Evolutionary conservation across 2,329 filamentous ascomycete species (phyloP), one percentile per base, ranked within the genome.

Genomic region (Penicillium sp.): DNA sequence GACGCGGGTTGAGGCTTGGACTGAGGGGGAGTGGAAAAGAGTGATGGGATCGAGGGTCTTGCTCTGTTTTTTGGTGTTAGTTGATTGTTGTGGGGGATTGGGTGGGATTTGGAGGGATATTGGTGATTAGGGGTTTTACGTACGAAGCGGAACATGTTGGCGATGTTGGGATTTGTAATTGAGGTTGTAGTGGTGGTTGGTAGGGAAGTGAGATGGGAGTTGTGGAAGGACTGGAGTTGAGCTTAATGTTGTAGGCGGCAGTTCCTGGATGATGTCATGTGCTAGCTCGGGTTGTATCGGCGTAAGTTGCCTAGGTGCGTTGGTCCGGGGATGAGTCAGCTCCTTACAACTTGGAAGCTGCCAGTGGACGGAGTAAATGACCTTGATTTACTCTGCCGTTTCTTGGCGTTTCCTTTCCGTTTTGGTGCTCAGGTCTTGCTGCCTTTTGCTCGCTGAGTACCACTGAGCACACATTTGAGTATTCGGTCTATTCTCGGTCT

Each of bases 21-120:
- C 83, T 65, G 81, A 82, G 54, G 93, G 84, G 74, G 90, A 89
- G 83, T 97, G 92, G 81, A 97, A 99, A 79, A 99, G 87, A 58
- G 93, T 97, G 71, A 97, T 85, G 63, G 96, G 90, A 79, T 97
- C 92, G 74, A 90, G 83, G 62, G 88, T 83, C 81, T 91, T 92
- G 76, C 81, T 84, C 88, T 91, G 67, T 18, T 26, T 35, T 40
- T 29, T 42, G 23, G 23, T 23, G 23, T 23, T 23, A 23, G 40
- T 55, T 56, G 56, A 34, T 19, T 46, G 42, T 8, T n/a, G 30
- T 44, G 32, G 13, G 5, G 26, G 26, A 13, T 41, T n/a, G n/a
- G n/a, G n/a, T n/a, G n/a, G 7, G 11, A 36, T 13, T 30, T 10
- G n/a, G 14, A 27, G 27, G 27, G 41, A n/a, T 47, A 16, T 35